Evolutionary conservation across 2,329 filamentous ascomycete genomes (phyloP).

Genomic region (Hypoxylon sp.): DNA sequence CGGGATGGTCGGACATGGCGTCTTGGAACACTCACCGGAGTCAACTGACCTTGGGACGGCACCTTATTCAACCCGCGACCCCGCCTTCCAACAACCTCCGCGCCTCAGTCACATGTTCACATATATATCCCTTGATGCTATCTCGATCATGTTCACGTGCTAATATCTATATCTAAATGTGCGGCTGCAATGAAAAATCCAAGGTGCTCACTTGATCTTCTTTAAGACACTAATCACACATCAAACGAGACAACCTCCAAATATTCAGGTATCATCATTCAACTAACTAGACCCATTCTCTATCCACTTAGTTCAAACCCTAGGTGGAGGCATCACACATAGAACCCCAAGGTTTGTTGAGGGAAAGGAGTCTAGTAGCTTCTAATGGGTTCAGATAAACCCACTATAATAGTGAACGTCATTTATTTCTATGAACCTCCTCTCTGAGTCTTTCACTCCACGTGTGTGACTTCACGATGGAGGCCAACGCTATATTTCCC

Average conservation of each 20-base stretch:
- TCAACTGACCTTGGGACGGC: background rate
- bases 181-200: background rate
- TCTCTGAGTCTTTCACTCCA: background rate
- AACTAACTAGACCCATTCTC: no score
- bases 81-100: background rate
- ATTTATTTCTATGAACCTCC: no score
- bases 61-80: slow-evolving; percentile 1
- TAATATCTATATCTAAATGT: background rate
- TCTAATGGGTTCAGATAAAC: background rate
- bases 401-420: background rate
- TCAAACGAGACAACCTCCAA: background rate
- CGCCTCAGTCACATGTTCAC: background rate
- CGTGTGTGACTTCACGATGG: background rate
- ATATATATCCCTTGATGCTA: background rate
- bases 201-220: background rate
- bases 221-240: background rate
- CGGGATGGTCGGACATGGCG: background rate
- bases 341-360: no score
- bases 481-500: background rate
- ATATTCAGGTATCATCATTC: no score
- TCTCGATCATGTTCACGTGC: background rate
- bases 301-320: no score
- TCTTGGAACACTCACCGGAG: background rate
- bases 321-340: no score
- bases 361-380: no score